Evolutionary conservation across 108 stramenopile genomes (phyloP).

Genomic region (Stephanodiscus triporus): DNA sequence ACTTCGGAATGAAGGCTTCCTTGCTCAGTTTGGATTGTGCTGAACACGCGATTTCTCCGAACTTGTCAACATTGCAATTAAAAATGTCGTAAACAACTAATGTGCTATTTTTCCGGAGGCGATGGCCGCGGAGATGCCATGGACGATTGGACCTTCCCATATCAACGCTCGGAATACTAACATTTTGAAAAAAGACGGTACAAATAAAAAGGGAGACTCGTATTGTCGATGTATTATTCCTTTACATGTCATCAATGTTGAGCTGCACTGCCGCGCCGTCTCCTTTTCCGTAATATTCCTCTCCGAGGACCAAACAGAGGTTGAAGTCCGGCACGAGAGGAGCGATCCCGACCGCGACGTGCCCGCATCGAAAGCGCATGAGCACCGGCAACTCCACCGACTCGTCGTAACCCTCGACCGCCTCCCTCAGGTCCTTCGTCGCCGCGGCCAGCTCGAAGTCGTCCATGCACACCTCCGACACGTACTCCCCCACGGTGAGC

Average conservation of each 20-base stretch:
- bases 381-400: constrained; percentile 68
- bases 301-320: constrained; percentile 70
- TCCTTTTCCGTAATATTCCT: constrained; percentile 64
- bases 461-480: constrained; percentile 80
- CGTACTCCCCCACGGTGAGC: constrained; percentile 82
- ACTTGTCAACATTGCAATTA: constrained; percentile 15
- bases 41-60: constrained; percentile 58
- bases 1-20: constrained; percentile 61
- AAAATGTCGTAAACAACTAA: background rate
- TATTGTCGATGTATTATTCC: background rate
- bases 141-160: too few relatives aligned
- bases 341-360: constrained; percentile 73
- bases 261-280: constrained; percentile 67
- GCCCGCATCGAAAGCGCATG: constrained; percentile 81
- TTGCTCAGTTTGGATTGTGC: constrained; percentile 50
- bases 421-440: constrained; percentile 57
- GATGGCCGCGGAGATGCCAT: too few relatives aligned
- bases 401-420: constrained; percentile 70
- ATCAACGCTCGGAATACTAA: too few relatives aligned
- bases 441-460: constrained; percentile 84
- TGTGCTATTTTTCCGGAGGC: too few relatives aligned
- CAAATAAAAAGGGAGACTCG: too few relatives aligned
- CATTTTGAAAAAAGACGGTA: too few relatives aligned
- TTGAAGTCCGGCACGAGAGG: constrained; percentile 74
- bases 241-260: constrained; percentile 77